A percentile compares a stretch with the other conserved stretches of the same genome.
Conservation (phyloP, 352 stramenopile genomes). For the Phytophthora palmivora region DNA sequence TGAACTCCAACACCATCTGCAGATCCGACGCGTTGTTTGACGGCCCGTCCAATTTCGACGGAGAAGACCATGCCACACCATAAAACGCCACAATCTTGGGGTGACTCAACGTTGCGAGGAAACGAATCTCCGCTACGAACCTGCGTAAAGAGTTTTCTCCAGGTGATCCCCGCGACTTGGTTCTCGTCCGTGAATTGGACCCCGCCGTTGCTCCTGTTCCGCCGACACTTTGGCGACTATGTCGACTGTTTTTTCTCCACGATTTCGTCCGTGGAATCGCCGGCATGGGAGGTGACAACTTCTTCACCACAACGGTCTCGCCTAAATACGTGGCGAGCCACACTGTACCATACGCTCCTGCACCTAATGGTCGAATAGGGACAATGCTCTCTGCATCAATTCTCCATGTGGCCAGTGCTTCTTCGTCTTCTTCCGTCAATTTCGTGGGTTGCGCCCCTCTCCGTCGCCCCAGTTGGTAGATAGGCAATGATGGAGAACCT, state of each 20-base stretch:
- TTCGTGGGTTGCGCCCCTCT: neutral
- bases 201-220: constrained; percentile 13
- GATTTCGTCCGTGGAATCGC: constrained; percentile 36
- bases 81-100: constrained; percentile 84
- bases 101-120: constrained; percentile 67
- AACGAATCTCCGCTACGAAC: constrained; percentile 78
- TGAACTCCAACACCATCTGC: constrained; percentile 78
- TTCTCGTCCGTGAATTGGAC: constrained; percentile 24
- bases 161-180: constrained; percentile 26
- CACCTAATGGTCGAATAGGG: constrained; percentile 43
- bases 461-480: constrained; percentile 17
- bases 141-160: constrained; percentile 22
- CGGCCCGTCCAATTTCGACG: constrained; percentile 17
- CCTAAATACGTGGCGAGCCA: constrained; percentile 61
- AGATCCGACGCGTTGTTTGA: constrained; percentile 48
- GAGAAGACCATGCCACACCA: constrained; percentile 67
- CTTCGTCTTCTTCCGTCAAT: constrained; percentile 49
- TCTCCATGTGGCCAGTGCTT: constrained; percentile 55
- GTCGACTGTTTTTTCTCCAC: constrained; percentile 36
- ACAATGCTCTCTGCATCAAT: constrained; percentile 50
- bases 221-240: constrained; percentile 24
- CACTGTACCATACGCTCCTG: constrained; percentile 53
- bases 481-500: neutral
- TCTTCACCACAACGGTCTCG: constrained; percentile 59
- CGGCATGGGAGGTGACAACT: constrained; percentile 46